phyloP scores from a whole-genome alignment of 1,284 basidiomycete species.

The Veloporphyrellus conicus region DNA sequence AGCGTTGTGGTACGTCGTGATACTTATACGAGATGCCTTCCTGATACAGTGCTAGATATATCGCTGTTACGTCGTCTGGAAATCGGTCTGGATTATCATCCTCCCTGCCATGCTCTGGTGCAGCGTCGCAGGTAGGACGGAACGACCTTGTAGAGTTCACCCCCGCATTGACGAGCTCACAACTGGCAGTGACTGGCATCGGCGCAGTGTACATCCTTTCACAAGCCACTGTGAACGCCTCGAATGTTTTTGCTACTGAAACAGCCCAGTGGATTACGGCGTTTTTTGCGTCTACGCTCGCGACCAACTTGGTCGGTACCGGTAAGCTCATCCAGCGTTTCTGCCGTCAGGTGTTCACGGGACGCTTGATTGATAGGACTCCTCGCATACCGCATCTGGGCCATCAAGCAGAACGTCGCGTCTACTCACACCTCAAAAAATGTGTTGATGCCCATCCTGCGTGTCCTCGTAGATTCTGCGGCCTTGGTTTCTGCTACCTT shows the following conservation, averaged over 20 bases:
- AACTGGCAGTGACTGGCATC: constrained; percentile 5
- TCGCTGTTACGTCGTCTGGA: constrained; percentile 30
- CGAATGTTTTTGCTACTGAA: constrained; percentile 25
- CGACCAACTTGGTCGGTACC: constrained; percentile 32
- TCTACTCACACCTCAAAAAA: not conserved
- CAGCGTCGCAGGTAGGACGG: constrained; percentile 4
- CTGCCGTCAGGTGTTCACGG: no score
- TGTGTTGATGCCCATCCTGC: constrained; percentile 22
- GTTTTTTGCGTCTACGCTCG: constrained; percentile 29
- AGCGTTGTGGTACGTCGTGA: constrained; percentile 18
- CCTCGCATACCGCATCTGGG: constrained; percentile 13
- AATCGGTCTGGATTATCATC: constrained; percentile 20
- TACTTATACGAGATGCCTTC: not conserved
- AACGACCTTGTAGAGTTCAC: not conserved
- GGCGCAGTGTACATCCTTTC: constrained; percentile 11
- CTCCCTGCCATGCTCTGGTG: constrained; percentile 26
- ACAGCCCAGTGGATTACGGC: constrained; percentile 33
- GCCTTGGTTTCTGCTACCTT: constrained; percentile 34
- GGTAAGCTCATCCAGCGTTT: constrained; percentile 15
- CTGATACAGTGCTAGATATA: constrained; percentile 22
- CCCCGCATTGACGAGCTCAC: not conserved
- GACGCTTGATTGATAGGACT: not conserved
- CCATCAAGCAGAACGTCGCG: constrained; percentile 4
- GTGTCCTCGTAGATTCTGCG: constrained; percentile 35
- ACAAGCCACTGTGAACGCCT: constrained; percentile 11